Conservation (phyloP, 1,284 basidiomycete genomes). For the Malassezia slooffiae region DNA sequence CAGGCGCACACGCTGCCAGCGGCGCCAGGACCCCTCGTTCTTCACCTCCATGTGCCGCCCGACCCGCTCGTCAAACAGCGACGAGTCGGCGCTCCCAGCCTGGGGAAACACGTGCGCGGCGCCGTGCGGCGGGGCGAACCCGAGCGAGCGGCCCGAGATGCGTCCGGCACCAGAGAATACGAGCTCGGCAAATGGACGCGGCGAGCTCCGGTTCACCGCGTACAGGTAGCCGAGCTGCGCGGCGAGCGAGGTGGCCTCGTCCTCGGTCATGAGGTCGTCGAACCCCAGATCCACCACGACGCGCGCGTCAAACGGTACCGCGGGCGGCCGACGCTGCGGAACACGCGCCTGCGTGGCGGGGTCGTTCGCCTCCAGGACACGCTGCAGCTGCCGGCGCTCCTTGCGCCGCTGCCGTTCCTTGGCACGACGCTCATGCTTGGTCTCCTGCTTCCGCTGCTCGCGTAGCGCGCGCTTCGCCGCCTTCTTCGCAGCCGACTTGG, state of each 20-base stretch:
- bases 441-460: conserved; percentile 56
- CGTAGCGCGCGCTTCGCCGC: conserved; percentile 52
- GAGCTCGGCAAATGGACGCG: conserved; percentile 60
- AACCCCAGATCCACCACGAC: conserved; percentile 85
- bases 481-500: conserved; percentile 71
- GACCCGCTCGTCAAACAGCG: conserved; percentile 54
- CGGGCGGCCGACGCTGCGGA: conserved; percentile 17
- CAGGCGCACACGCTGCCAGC: conserved; percentile 74
- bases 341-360: conserved; percentile 52
- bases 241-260: conserved; percentile 79
- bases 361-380: conserved; percentile 21
- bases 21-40: conserved; percentile 60
- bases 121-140: conserved; percentile 4
- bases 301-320: conserved; percentile 52
- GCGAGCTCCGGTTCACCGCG: conserved; percentile 65
- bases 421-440: conserved; percentile 64
- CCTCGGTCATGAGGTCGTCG: conserved; percentile 85
- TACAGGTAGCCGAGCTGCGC: conserved; percentile 83
- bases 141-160: conserved; percentile 6
- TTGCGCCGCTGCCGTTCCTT: conserved; percentile 54
- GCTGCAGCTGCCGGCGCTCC: conserved; percentile 7
- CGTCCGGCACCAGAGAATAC: conserved; percentile 61
- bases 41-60: conserved; percentile 62
- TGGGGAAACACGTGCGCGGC: conserved; percentile 2
- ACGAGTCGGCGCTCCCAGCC: conserved; percentile 5